phyloP scores from a whole-genome alignment of 768 basidiomycete genomes.

The Leccinum truebloodii region DNA sequence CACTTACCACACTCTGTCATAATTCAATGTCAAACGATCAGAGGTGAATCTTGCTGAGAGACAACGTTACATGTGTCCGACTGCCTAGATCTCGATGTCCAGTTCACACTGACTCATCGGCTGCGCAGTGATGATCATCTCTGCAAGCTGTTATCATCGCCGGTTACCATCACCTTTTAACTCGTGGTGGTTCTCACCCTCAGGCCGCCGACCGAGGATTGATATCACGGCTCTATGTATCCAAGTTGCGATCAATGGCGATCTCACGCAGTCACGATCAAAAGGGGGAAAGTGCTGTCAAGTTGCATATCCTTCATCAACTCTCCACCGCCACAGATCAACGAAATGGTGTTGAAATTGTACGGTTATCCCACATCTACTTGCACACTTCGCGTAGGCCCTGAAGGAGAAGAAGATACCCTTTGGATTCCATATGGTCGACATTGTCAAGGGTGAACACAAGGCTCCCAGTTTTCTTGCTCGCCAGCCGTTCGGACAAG shows the following conservation, averaged over 20 bases:
- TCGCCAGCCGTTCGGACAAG: slow-evolving; percentile 40
- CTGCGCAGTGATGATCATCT: not conserved
- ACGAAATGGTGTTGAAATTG: slow-evolving; percentile 23
- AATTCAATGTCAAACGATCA: no score
- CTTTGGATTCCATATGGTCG: slow-evolving; percentile 45
- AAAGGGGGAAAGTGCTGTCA: not conserved
- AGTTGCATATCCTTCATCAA: not conserved
- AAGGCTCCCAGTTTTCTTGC: slow-evolving; percentile 24
- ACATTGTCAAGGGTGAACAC: slow-evolving; percentile 38
- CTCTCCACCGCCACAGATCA: not conserved
- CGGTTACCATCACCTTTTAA: not conserved
- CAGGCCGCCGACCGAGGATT: not conserved
- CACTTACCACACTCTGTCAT: no score
- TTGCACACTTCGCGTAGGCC: slow-evolving; percentile 54
- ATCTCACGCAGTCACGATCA: slow-evolving; percentile 14
- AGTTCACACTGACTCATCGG: not conserved
- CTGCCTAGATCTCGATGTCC: not conserved
- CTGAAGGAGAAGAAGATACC: slow-evolving; percentile 57
- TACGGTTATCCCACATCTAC: slow-evolving; percentile 35
- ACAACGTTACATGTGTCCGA: not conserved
- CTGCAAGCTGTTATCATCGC: not conserved
- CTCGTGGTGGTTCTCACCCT: not conserved
- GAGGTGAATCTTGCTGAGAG: no score
- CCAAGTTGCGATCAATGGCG: not conserved
- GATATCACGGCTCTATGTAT: not conserved